Base-by-base conservation (phyloP, 768 basidiomycete genomes). In the Xanthoconium stramineum region DNA sequence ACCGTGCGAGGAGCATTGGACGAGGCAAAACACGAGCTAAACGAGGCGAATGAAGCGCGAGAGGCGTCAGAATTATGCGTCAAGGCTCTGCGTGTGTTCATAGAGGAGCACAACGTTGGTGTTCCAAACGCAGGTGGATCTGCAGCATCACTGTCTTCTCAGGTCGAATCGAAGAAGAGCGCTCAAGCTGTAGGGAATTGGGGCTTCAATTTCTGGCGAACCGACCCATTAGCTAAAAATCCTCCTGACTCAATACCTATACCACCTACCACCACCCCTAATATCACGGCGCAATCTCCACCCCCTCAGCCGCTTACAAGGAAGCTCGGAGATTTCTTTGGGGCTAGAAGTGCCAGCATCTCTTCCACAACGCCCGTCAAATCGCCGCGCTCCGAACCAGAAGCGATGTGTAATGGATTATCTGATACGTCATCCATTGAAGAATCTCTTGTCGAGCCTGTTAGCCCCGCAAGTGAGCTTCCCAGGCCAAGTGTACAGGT, bases 1-100 rank as follows among this genome's bases (percentile, higher is more conserved):
- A 61, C 74, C 2, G 61, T 86, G 54, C 83, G 83, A 61, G 69
- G 77, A 24, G 83, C 88, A 52, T 70, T 94, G 17, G 84, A 86
- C 35, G 81, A 79, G 32, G 76, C 80, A 17, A 82, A 82, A 62
- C 80, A 82, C 57, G 89, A 92, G 56, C 73, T 96, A 45, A 75
- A 67, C 38, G 94, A 96, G 65, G 79, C 85, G 1, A 86, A 82
- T 58, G 95, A 98, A 71, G 92, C 91, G 3, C 79, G 85, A 47
- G 86, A 92, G 65, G 95, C 95, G 5, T 91, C 89, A 36, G 94
- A 98, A 61, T 81, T 81, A 1, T 94, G 92, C 67, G 84, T 90
- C 60, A 84, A 82, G 52, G 91, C 89, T 0, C 75, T 98, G 42
- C 80, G 94, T 37, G 87, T 85, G 55, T 98, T 89, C 67, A 91